phyloP scores from a whole-genome alignment of 202 grass and related monocot species.

The Schoenoplectus tabernaemontani region DNA sequence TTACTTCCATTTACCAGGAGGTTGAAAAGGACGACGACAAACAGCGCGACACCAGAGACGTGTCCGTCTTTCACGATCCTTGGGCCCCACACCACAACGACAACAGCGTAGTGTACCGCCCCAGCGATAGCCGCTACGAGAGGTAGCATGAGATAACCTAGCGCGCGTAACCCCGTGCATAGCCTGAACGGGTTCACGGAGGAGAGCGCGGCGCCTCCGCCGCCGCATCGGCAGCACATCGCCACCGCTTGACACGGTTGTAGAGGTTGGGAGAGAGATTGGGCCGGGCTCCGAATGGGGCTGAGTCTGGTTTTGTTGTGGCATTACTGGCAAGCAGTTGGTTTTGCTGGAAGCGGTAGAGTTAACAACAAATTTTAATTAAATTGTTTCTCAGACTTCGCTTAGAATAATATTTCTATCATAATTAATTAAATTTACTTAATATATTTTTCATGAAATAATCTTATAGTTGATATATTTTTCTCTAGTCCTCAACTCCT shows the following conservation, averaged over 20 bases:
- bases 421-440: too few relatives aligned
- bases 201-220: background rate
- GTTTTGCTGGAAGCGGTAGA: too few relatives aligned
- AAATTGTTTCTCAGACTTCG: too few relatives aligned
- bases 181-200: conserved; percentile 56
- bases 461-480: too few relatives aligned
- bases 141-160: conserved; percentile 66
- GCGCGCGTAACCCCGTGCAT: conserved; percentile 39
- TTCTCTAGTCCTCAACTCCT: too few relatives aligned
- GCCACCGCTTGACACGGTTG: background rate
- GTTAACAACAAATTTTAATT: too few relatives aligned
- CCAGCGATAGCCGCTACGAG: conserved; percentile 52
- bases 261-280: background rate
- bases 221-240: conserved; percentile 8
- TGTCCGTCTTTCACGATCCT: conserved; percentile 21
- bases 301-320: background rate
- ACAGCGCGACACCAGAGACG: conserved; percentile 17
- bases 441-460: too few relatives aligned
- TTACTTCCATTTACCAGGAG: conserved; percentile 38
- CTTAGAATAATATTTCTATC: too few relatives aligned
- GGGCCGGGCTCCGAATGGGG: conserved; percentile 1
- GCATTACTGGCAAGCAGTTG: background rate
- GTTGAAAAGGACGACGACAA: conserved; percentile 49
- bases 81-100: conserved; percentile 65
- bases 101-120: conserved; percentile 70